Evolutionary conservation across 2,329 filamentous ascomycete genomes (phyloP), one percentile per base, ranked within the genome.

Genomic region (Fusarium torulosum): DNA sequence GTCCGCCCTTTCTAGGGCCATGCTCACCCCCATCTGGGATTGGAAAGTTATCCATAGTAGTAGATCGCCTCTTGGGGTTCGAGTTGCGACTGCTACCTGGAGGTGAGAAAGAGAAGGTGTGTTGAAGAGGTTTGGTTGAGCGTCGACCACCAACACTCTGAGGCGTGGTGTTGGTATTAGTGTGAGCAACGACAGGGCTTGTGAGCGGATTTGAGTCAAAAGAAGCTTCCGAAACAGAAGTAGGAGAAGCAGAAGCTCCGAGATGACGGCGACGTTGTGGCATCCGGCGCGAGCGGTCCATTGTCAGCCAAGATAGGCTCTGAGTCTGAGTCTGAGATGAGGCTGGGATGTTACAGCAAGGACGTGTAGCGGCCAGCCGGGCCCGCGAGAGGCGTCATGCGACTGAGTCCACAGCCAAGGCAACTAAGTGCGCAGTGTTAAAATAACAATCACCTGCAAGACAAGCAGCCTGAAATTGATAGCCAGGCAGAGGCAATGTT

Each of bases 1-100:
- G 86, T 47, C 86, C 85, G 52, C 86, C 86, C 74, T 88, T 88
- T 53, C 79, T 82, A 52, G 82, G 86, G 59, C 80, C 82, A 66
- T 82, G 79, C 37, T 80, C 78, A 21, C 85, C 84, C 43, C 83
- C 82, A n/a, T 81, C 79, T 15, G 77, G 80, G 55, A 78, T 72
- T 54, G 63, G 67, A 51, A 71, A 76, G 61, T 71, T 77, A n/a
- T 83, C 81, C 71, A 82, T 80, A 53, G 79, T 81, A 49, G 80
- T 80, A 50, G 79, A 80, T 29, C 83, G 79, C 63, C 80, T 84
- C 57, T 80, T 83, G 41, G 76, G 63, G 70, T 66, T 75, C 59
- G 70, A 63, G 57, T 68, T 65, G 47, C 77, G 75, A 55, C 61
- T 72, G 40, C 71, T 69, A 23, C 69, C 72, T 13, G 79, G 75